Evolutionary conservation across 2,329 filamentous ascomycete genomes (phyloP).

Genomic region (Pseudohalonectria lignicola): DNA sequence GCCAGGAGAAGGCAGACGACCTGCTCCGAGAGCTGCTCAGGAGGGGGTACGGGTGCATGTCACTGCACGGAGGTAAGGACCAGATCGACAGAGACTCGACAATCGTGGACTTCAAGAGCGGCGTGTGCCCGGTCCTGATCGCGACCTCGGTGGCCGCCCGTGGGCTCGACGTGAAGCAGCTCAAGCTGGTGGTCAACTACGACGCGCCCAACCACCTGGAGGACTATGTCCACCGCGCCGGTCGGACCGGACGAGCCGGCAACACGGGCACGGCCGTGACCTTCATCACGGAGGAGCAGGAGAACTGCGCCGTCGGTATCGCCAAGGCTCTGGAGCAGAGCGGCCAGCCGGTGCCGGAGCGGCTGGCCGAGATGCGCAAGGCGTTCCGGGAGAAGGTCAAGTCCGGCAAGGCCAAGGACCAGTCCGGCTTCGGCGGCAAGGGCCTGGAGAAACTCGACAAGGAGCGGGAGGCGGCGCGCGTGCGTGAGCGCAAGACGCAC

Average conservation of each 20-base stretch:
- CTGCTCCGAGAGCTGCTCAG: slow-evolving; percentile 66
- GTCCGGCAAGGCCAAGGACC: slow-evolving; percentile 79
- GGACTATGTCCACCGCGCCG: slow-evolving; percentile 91
- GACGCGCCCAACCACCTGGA: slow-evolving; percentile 90
- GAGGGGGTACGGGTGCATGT: slow-evolving; percentile 84
- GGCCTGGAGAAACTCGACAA: slow-evolving; percentile 86
- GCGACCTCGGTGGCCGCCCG: slow-evolving; percentile 93
- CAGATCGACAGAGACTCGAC: slow-evolving; percentile 89
- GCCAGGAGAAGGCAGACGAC: slow-evolving; percentile 81
- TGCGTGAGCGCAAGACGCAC: slow-evolving; percentile 78
- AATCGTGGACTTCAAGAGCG: slow-evolving; percentile 87
- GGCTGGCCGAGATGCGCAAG: slow-evolving; percentile 53
- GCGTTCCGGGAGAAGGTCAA: slow-evolving; percentile 85
- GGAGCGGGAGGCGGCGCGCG: slow-evolving; percentile 76
- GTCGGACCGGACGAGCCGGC: slow-evolving; percentile 86
- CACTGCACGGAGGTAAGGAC: slow-evolving; percentile 88
- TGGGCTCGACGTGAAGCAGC: slow-evolving; percentile 88
- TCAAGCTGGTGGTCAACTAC: slow-evolving; percentile 93
- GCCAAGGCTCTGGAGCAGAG: slow-evolving; percentile 89
- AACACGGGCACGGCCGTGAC: slow-evolving; percentile 93
- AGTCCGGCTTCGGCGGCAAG: slow-evolving; percentile 87
- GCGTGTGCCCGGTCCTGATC: slow-evolving; percentile 79
- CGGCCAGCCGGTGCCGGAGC: slow-evolving; percentile 69
- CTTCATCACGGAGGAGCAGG: slow-evolving; percentile 84
- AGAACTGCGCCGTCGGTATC: slow-evolving; percentile 80